Base-by-base conservation (phyloP, 192 early-diverging fungal species). In the Piromyces finnis region DNA sequence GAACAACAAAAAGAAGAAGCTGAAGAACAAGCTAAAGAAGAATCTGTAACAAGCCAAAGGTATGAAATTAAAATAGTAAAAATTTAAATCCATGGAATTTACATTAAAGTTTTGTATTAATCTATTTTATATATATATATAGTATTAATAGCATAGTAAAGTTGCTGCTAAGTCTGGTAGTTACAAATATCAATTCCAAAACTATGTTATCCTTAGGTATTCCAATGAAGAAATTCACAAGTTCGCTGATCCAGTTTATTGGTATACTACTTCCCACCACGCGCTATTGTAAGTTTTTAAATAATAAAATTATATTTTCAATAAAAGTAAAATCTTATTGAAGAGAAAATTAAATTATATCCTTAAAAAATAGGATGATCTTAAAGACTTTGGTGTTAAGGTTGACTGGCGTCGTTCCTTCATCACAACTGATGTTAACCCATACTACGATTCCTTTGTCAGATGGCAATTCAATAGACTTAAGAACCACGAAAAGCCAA, bases 381-480 rank as follows among this genome's bases (percentile, higher is more conserved):
- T 87, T 84, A 94, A 93, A 85, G 3, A 59, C 26, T 80, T 90
- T 35, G 89, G 89, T 32, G 30, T 84, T 1, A 85, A 88, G 22
- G 90, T 97, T 78, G 97, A 99, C 88, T 96, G 94, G 95, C 92
- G 97, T 81, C 91, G 97, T 78, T 93, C 94, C 13, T 99, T 99
- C 88, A 91, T 99, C 84, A 99, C 97, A 81, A 99, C 97, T 30
- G 96, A 98, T 82, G 89, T 92, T 81, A 99, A 99, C 83, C 96
- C 96, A 41, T 99, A 94, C 90, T 99, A 97, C 84, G 97, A 99
- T 85, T 93, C 94, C 22, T 99, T 99, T 86, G 91, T 97, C 27
- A 93, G 93, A 59, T 99, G 97, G 97, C 97, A 99, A 84, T 97
- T 99, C 88, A 94, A 93, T 87, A 94, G 92, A 81, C 89, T 99